Evolutionary conservation across 163 green algal genomes (phyloP), one percentile per base, ranked within the genome.

Genomic region (Scenedesmus sp.): DNA sequence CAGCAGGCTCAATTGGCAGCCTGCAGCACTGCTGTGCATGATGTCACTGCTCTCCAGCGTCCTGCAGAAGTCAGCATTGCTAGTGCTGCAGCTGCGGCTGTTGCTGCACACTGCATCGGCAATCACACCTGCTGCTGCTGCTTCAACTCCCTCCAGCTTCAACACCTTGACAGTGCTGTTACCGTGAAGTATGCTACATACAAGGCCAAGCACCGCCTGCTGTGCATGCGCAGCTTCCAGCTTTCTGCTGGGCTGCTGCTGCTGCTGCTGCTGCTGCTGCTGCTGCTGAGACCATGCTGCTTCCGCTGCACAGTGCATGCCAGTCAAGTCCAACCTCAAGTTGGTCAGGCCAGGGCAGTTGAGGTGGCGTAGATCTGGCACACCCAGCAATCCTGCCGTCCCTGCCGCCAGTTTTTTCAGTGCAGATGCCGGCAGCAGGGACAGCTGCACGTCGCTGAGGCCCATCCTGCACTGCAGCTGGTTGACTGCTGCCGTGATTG

Each of bases 381-480:
- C 68, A 16, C 61, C 85, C 15, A 40, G 30, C 30, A 70, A 43
- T 40, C 65, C n/a, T 43, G 37, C 3, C 13, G n/a, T 24, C 30
- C 30, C 65, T 59, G 70, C 61, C 26, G 85, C 85, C 2, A 89
- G 15, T 65, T 89, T 89, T 42, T 89, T 89, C 30, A 89, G 24
- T 7, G 42, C 43, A 26, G 68, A 20, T 22, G 24, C 12, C 40
- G 85, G 85, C 85, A 89, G 85, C 65, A 89, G 49, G 26, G 85
- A 81, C 13, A 89, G 26, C 61, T 89, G 85, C 65, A 83, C n/a
- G 24, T 89, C 85, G 30, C n/a, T 70, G 13, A 89, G 42, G 46
- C 85, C 85, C 65, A 89, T 2, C 3, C 40, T 40, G 30, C 42
- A 33, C 51, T 78, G 49, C n/a, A 78, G 33, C 51, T 78, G 51